A percentile compares a stretch with the other conserved stretches of the same genome.
These are phyloP conservation scores for Podospora pseudocomata DNA, from an alignment of 495 filamentous ascomycete genomes.

Conservation along the genomic window DNA sequence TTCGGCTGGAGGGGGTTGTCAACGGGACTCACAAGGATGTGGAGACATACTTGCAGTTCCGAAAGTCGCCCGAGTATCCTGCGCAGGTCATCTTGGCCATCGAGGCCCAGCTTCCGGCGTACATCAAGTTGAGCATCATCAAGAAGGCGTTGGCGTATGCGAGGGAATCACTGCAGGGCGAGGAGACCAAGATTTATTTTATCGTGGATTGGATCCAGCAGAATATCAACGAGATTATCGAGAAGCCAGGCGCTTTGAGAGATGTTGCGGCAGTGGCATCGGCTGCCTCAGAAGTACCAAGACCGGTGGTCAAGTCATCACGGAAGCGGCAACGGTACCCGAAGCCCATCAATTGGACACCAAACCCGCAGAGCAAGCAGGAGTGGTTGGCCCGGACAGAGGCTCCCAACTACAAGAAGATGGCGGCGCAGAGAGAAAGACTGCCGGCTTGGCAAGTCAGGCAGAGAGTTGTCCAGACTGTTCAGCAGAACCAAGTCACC, in stretches of 20 bases:
- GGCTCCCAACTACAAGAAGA: slow-evolving; percentile 60
- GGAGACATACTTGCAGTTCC: slow-evolving; percentile 48
- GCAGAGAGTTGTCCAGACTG: slow-evolving; percentile 68
- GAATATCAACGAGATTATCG: slow-evolving; percentile 69
- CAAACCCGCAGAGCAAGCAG: slow-evolving; percentile 40
- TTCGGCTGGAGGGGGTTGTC: slow-evolving; percentile 49
- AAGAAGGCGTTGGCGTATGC: slow-evolving; percentile 71
- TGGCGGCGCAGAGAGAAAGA: slow-evolving; percentile 63
- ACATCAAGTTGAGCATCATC: slow-evolving; percentile 86
- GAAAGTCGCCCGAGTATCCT: slow-evolving; percentile 64
- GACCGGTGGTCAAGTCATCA: slow-evolving; percentile 25
- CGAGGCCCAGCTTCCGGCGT: slow-evolving; percentile 69
- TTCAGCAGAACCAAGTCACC: slow-evolving; percentile 74
- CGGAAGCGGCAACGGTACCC: slow-evolving; percentile 48
- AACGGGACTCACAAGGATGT: slow-evolving; percentile 43
- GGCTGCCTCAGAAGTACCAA: slow-evolving; percentile 49
- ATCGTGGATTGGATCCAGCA: slow-evolving; percentile 86
- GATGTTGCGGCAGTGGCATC: slow-evolving; percentile 72
- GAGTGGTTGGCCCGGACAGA: slow-evolving; percentile 46
- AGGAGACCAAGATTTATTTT: slow-evolving; percentile 81
- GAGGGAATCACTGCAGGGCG: slow-evolving; percentile 62
- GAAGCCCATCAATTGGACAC: slow-evolving; percentile 46
- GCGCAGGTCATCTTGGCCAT: slow-evolving; percentile 71
- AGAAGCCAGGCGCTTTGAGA: slow-evolving; percentile 73
- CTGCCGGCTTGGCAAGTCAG: slow-evolving; percentile 86